phyloP scores from a whole-genome alignment of 129 eudicot genomes.

The Saussurea involucrata region DNA sequence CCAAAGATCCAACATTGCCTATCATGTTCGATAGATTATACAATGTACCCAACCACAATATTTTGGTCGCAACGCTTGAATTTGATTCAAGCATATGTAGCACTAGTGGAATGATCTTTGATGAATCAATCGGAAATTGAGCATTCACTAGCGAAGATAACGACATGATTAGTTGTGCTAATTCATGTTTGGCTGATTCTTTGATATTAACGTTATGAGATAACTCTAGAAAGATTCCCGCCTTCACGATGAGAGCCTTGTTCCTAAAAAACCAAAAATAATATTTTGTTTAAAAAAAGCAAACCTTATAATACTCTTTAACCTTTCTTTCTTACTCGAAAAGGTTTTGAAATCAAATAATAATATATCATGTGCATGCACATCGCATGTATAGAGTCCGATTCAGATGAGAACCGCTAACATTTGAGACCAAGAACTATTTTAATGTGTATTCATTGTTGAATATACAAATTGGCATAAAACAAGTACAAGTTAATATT shows the following conservation, averaged over 20 bases:
- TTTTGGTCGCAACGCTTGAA: constrained; percentile 46
- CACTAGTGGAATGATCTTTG: constrained; percentile 52
- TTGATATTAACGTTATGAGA: constrained; percentile 36
- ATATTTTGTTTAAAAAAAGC: background rate
- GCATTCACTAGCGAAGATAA: constrained; percentile 64
- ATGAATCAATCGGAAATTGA: constrained; percentile 50
- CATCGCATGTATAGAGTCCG: background rate
- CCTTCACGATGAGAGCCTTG: constrained; percentile 78
- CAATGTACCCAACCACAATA: constrained; percentile 55
- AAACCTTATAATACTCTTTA: background rate
- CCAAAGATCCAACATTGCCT: constrained; percentile 57
- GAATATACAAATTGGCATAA: background rate
- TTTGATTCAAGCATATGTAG: constrained; percentile 50
- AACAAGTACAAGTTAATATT: background rate
- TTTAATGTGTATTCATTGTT: background rate
- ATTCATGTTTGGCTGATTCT: constrained; percentile 47
- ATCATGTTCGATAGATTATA: constrained; percentile 68
- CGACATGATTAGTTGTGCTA: constrained; percentile 59
- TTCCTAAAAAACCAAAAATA: constrained; percentile 52
- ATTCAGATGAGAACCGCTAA: background rate
- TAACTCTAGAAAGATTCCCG: constrained; percentile 76
- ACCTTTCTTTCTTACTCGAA: background rate
- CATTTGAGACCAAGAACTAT: background rate
- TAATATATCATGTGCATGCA: background rate
- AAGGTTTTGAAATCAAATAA: background rate